These are phyloP conservation scores for Colletotrichum tanaceti DNA, from an alignment of 2,329 filamentous ascomycete genomes.

Conservation along the genomic window DNA sequence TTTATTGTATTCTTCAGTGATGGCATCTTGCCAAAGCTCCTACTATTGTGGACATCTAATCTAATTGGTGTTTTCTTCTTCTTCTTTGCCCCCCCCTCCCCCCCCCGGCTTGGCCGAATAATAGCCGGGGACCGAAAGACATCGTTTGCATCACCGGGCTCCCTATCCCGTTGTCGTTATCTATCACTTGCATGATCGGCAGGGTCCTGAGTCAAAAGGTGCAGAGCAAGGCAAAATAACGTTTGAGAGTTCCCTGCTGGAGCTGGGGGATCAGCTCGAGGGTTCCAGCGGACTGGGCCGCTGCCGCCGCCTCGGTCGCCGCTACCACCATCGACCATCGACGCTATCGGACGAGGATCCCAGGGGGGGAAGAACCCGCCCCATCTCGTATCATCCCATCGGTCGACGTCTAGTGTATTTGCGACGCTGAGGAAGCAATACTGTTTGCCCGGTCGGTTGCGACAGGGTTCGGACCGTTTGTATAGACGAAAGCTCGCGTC, in stretches of 20 bases:
- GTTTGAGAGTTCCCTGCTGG: conserved; percentile 36
- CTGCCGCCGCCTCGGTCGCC: conserved; percentile 20
- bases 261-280: conserved; percentile 37
- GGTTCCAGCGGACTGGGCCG: conserved; percentile 39
- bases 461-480: background rate
- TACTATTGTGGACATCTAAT: conserved; percentile 10
- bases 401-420: background rate
- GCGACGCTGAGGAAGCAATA: background rate
- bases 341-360: conserved; percentile 32
- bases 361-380: conserved; percentile 16
- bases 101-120: background rate
- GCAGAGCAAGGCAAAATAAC: conserved; percentile 35
- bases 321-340: conserved; percentile 21
- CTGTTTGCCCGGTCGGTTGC: background rate
- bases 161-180: conserved; percentile 22
- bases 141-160: background rate
- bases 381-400: conserved; percentile 5
- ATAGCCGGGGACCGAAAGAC: conserved; percentile 21
- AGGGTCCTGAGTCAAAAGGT: conserved; percentile 33
- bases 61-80: conserved; percentile 11
- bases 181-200: conserved; percentile 40
- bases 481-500: background rate
- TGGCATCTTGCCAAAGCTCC: background rate
- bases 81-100: background rate
- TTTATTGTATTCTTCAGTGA: too few relatives aligned